Base-by-base conservation (phyloP, 148 eudicot genomes). In the Rhododendron ovatum region DNA sequence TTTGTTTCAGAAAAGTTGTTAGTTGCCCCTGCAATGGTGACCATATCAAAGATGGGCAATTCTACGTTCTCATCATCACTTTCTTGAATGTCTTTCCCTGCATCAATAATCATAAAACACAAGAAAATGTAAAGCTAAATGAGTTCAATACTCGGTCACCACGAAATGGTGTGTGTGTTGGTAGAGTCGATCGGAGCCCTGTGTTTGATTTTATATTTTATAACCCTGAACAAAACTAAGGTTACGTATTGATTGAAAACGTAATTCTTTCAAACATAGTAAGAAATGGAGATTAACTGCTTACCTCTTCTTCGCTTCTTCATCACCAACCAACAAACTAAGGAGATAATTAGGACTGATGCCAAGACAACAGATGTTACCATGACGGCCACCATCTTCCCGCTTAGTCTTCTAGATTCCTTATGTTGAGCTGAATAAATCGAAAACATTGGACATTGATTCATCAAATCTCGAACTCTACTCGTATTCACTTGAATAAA, bases 1-100 rank as follows among this genome's bases (percentile, higher is more conserved):
- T 78, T 78, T 43, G 53, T 47, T 1, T 78, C 81, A 78, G 81
- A 78, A 45, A 78, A 78, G 30, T 78, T 78, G 81, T 78, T 78
- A 1, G 81, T 78, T 78, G 81, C 81, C 55, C 17, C 17, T 24
- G 8, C 35, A 78, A 78, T 47, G 14, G 53, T n/a, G 53, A 0
- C 55, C 55, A 78, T 78, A 24, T 78, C 81, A n/a, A 78, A 78
- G 8, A 24, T 78, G 55, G 53, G 55, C 11, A 78, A 78, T 24
- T 78, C 81, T 78, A 43, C 3, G 3, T 45, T 78, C 24, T 45
- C 81, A 2, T 78, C 18, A 4, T 78, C 55, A 43, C 55, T 78
- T 28, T 26, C 17, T 24, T 78, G 81, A 12, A 51, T 12, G 17
- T 14, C 57, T 14, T 13, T 13, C 57, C 57, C 57, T 51, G 57